Conservation (phyloP, 495 filamentous ascomycete species). For the Penicillium goetzii region DNA sequence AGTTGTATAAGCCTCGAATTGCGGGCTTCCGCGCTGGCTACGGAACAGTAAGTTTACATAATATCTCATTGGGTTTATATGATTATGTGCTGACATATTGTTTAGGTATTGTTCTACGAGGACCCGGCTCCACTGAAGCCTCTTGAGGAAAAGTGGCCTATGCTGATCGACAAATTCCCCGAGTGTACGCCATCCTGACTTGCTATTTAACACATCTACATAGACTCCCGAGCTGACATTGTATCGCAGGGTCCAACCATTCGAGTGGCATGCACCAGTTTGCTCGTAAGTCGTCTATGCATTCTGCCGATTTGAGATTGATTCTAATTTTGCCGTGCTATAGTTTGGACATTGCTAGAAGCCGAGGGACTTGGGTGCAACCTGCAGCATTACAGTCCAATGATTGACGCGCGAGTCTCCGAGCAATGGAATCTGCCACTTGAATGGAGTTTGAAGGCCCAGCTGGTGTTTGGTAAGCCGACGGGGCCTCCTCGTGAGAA, state of each 20-base stretch:
- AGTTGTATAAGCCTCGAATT: conserved; percentile 25
- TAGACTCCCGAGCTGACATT: neutral
- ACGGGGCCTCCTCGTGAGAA: conserved; percentile 33
- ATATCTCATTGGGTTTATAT: neutral
- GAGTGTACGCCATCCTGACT: conserved; percentile 15
- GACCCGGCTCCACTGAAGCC: conserved; percentile 53
- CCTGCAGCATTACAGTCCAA: conserved; percentile 72
- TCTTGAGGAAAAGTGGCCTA: conserved; percentile 55
- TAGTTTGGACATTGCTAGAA: conserved; percentile 67
- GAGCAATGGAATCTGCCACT: conserved; percentile 60
- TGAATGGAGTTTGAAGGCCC: conserved; percentile 63
- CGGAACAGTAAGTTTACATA: conserved; percentile 19
- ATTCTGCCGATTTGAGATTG: neutral
- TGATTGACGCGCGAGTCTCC: conserved; percentile 61
- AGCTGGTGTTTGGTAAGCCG: conserved; percentile 65
- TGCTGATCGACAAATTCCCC: conserved; percentile 15
- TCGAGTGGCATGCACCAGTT: conserved; percentile 69
- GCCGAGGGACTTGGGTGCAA: conserved; percentile 72
- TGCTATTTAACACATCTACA: neutral
- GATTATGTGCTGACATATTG: neutral
- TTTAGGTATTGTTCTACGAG: conserved; percentile 65
- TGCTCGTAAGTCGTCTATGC: conserved; percentile 29
- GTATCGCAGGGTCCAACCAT: conserved; percentile 57
- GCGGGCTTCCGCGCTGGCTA: conserved; percentile 22
- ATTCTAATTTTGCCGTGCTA: neutral